phyloP scores from a whole-genome alignment of 2,329 filamentous ascomycete species.

The Monosporascus sp. region DNA sequence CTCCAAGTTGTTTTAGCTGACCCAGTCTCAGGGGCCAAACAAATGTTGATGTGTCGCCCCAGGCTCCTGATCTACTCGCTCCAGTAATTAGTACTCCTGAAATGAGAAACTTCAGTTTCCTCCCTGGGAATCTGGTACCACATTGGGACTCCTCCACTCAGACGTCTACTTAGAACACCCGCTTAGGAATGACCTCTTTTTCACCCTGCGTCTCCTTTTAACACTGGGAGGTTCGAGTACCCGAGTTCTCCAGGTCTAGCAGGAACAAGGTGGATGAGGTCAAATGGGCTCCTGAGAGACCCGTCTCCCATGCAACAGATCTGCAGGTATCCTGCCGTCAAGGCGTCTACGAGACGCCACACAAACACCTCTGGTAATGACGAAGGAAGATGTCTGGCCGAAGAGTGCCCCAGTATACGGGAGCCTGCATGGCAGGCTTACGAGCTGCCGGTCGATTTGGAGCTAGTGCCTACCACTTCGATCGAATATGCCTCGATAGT shows the following conservation, averaged over 20 bases:
- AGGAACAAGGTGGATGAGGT: not conserved
- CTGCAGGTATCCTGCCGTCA: constrained; percentile 45
- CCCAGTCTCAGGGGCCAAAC: constrained; percentile 17
- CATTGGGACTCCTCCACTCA: constrained; percentile 4
- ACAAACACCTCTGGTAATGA: constrained; percentile 38
- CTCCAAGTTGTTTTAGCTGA: constrained; percentile 20
- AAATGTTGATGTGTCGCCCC: constrained; percentile 12
- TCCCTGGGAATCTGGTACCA: constrained; percentile 16
- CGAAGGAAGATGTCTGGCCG: constrained; percentile 31
- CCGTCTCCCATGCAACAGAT: constrained; percentile 36
- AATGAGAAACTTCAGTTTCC: constrained; percentile 12
- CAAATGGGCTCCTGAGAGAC: constrained; percentile 17
- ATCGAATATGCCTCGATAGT: constrained; percentile 21
- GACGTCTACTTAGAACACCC: not conserved
- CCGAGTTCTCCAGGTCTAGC: not conserved
- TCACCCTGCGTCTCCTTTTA: not conserved
- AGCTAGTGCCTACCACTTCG: constrained; percentile 26
- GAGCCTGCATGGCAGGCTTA: constrained; percentile 34
- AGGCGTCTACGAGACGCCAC: constrained; percentile 40
- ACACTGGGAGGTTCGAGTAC: constrained; percentile 2
- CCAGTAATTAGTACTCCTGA: constrained; percentile 14
- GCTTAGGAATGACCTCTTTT: constrained; percentile 1
- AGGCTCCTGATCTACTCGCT: constrained; percentile 13
- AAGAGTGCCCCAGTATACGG: constrained; percentile 31
- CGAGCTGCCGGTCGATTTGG: constrained; percentile 25